phyloP scores from a whole-genome alignment of 2,329 filamentous ascomycete genomes.

The Ophiostoma fasciatum region DNA sequence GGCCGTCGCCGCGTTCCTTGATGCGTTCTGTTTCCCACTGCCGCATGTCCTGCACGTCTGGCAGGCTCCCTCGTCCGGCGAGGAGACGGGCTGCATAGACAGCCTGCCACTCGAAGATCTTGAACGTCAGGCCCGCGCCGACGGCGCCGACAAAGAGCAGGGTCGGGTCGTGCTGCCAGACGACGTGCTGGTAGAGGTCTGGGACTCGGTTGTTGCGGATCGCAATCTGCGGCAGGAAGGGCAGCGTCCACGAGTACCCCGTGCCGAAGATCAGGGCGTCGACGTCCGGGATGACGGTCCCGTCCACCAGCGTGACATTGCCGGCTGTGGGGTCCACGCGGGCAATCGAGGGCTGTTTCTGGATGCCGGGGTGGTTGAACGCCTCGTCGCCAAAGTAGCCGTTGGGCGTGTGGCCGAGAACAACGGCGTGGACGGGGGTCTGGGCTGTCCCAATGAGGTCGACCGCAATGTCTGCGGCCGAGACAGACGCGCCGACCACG shows the following conservation, averaged over 20 bases:
- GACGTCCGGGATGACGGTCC: slow-evolving; percentile 33
- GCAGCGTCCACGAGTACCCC: slow-evolving; percentile 49
- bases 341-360: slow-evolving; percentile 7
- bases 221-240: slow-evolving; percentile 39
- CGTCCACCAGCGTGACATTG: slow-evolving; percentile 42
- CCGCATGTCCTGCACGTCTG: slow-evolving; percentile 30
- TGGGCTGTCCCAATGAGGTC: slow-evolving; percentile 18
- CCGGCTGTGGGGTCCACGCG: slow-evolving; percentile 22
- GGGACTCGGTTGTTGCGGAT: slow-evolving; percentile 40
- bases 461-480: slow-evolving; percentile 48
- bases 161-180: slow-evolving; percentile 37
- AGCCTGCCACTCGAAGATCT: slow-evolving; percentile 41
- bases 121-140: slow-evolving; percentile 46
- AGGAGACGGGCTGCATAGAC: slow-evolving; percentile 17
- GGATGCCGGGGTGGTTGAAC: slow-evolving; percentile 25
- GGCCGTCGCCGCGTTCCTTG: slow-evolving; percentile 36
- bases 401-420: slow-evolving; percentile 16
- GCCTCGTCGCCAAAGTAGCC: slow-evolving; percentile 16
- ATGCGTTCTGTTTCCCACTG: slow-evolving; percentile 44
- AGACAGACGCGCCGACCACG: slow-evolving; percentile 49
- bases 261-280: slow-evolving; percentile 53
- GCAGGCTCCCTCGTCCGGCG: slow-evolving; percentile 36
- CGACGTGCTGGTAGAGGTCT: slow-evolving; percentile 41
- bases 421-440: slow-evolving; percentile 14
- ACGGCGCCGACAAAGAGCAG: slow-evolving; percentile 45